These are phyloP conservation scores for Suillus subluteus DNA, from an alignment of 768 basidiomycete species.

Conservation along the genomic window DNA sequence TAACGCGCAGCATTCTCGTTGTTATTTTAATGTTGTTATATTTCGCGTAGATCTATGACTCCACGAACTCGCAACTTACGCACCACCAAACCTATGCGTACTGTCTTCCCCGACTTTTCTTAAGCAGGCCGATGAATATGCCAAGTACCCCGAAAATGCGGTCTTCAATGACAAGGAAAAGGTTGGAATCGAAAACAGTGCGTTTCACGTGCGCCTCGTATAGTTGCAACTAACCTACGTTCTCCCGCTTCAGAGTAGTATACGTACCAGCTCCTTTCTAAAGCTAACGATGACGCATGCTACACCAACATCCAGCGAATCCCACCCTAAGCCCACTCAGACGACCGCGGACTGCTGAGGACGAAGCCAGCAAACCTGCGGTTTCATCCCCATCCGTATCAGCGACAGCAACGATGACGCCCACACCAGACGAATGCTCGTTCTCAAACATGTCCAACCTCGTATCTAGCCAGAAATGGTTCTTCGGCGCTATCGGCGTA, in stretches of 20 bases:
- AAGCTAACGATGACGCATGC: conserved; percentile 45
- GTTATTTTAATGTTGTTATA: conserved; percentile 15
- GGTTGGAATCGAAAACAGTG: no score
- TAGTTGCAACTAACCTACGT: conserved; percentile 47
- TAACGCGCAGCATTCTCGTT: conserved; percentile 13
- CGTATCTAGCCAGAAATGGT: conserved; percentile 81
- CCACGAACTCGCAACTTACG: conserved; percentile 71
- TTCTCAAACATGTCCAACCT: conserved; percentile 79
- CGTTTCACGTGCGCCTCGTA: no score
- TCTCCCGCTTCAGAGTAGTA: conserved; percentile 49
- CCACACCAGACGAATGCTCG: conserved; percentile 82
- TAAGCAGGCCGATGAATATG: no score
- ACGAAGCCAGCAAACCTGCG: conserved; percentile 79
- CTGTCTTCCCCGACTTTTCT: no score
- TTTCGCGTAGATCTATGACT: conserved; percentile 66
- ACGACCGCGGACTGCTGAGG: conserved; percentile 82
- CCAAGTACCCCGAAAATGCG: no score
- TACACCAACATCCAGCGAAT: conserved; percentile 53
- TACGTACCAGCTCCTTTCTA: conserved; percentile 47
- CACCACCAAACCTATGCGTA: conserved; percentile 75
- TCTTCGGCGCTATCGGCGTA: conserved; percentile 83
- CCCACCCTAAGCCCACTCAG: conserved; percentile 85
- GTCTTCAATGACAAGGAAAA: no score
- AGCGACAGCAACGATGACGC: conserved; percentile 44
- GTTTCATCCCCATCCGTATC: conserved; percentile 46